Conservation (phyloP, 352 stramenopile genomes). For the Globisporangium okanoganense region DNA sequence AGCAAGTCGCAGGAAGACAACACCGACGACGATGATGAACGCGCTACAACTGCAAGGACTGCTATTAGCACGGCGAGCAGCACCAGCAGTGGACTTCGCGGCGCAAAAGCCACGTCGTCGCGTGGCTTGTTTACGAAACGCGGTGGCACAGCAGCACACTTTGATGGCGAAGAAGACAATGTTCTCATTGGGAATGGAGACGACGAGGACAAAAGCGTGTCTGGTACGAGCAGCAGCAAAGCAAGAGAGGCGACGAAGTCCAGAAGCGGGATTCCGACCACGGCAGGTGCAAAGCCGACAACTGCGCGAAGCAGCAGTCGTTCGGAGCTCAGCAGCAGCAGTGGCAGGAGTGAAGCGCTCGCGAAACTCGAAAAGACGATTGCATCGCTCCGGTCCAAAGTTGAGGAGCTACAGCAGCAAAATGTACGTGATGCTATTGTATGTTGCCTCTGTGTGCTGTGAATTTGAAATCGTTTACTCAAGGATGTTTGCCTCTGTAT, state of each 20-base stretch:
- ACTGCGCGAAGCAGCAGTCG: background rate
- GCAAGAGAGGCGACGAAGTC: slow-evolving; percentile 14
- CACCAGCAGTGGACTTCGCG: slow-evolving; percentile 2
- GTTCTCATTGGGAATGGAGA: slow-evolving; percentile 55
- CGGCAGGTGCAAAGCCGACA: background rate
- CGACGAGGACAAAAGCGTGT: slow-evolving; percentile 22
- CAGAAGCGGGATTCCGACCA: slow-evolving; percentile 3
- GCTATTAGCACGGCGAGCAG: background rate
- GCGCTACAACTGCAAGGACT: slow-evolving; percentile 1
- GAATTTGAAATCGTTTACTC: background rate
- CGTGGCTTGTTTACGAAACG: slow-evolving; percentile 60
- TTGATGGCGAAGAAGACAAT: slow-evolving; percentile 55
- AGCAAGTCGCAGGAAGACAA: slow-evolving; percentile 17
- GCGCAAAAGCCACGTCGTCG: slow-evolving; percentile 35
- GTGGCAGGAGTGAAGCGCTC: slow-evolving; percentile 18
- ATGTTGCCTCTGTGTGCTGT: slow-evolving; percentile 3
- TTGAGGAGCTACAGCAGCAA: slow-evolving; percentile 70
- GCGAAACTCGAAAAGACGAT: slow-evolving; percentile 61
- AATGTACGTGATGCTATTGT: slow-evolving; percentile 44
- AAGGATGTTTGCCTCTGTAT: background rate
- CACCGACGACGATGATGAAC: slow-evolving; percentile 7
- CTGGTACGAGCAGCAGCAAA: background rate
- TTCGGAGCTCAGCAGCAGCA: slow-evolving; percentile 9
- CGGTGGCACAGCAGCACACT: slow-evolving; percentile 20
- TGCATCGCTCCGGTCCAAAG: slow-evolving; percentile 42